Evolutionary conservation across 495 filamentous ascomycete genomes (phyloP), one percentile per base, ranked within the genome.

Genomic region (Glonium stellatum): DNA sequence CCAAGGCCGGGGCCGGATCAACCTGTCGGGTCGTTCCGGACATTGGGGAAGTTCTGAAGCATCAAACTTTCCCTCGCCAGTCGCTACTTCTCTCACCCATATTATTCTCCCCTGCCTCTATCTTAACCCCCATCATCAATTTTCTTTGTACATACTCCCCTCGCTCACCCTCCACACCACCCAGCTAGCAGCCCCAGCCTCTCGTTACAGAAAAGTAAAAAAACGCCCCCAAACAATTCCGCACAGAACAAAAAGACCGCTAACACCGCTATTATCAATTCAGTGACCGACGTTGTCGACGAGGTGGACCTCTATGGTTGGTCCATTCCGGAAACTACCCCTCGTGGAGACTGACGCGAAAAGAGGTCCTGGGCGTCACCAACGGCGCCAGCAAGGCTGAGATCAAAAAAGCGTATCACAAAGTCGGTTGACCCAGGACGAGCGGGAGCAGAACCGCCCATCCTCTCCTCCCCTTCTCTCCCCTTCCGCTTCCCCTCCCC

Each of bases 351-450:
- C 67, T 67, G 48, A 68, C 44, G 46, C 31, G 47, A 57, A 59
- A 62, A 86, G 92, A 86, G 75, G 78, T 96, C 71, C 83, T 98
- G 50, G 87, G 84, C 44, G 77, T 97, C 63, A 75, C 82, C 58
- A 83, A 78, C 63, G 72, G 72, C 50, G 87, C 92, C 41, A 84
- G 76, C 69, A 88, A 89, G 68, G 81, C 86, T 64, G 90, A 97
- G 59, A 88, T 98, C 74, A 95, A 95, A 72, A 96, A 97, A 72
- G 95, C 93, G 42, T 98, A 97, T 74, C 88, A 92, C 74, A 97
- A 96, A 84, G 93, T 90, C n/a, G n/a, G n/a, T n/a, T n/a, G n/a
- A n/a, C n/a, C n/a, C n/a, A n/a, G n/a, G n/a, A n/a, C n/a, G n/a
- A n/a, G n/a, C n/a, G n/a, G n/a, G n/a, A n/a, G n/a, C n/a, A n/a